A percentile compares a stretch with the other conserved stretches of the same genome.
These are phyloP conservation scores for Codiaeum variegatum DNA, from an alignment of 441 rosid species.

Conservation along the genomic window DNA sequence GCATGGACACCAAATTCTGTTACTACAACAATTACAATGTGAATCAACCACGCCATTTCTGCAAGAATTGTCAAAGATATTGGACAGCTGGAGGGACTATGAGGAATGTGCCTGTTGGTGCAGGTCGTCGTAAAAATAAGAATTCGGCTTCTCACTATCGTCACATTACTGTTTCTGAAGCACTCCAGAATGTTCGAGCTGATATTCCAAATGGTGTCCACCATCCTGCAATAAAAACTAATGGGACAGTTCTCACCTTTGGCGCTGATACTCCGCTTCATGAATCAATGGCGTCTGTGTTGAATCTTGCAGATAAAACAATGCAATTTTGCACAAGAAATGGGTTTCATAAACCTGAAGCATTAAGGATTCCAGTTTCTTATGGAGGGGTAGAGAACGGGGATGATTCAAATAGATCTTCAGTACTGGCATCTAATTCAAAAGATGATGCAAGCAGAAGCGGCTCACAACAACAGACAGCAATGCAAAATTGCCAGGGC, in stretches of 20 bases:
- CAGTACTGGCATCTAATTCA: slow-evolving; percentile 31
- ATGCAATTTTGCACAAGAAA: slow-evolving; percentile 39
- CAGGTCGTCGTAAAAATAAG: slow-evolving; percentile 63
- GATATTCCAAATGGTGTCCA: slow-evolving; percentile 55
- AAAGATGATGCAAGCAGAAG: slow-evolving; percentile 35
- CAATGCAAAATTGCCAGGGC: slow-evolving; percentile 31
- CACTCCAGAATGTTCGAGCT: slow-evolving; percentile 39
- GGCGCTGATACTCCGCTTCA: slow-evolving; percentile 68
- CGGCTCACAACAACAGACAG: slow-evolving; percentile 29
- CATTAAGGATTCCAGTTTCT: slow-evolving; percentile 32
- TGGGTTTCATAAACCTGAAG: slow-evolving; percentile 55
- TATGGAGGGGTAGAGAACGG: slow-evolving; percentile 31
- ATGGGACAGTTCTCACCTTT: slow-evolving; percentile 71
- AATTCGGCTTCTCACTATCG: slow-evolving; percentile 46
- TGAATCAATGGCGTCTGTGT: slow-evolving; percentile 74
- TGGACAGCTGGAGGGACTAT: slow-evolving; percentile 80
- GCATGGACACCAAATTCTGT: slow-evolving; percentile 67
- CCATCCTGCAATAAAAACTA: slow-evolving; percentile 46
- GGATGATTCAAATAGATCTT: slow-evolving; percentile 33
- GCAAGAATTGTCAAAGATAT: slow-evolving; percentile 76
- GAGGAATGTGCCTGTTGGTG: slow-evolving; percentile 77
- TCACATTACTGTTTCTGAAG: slow-evolving; percentile 45
- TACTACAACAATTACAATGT: slow-evolving; percentile 70
- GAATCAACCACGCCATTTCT: slow-evolving; percentile 69
- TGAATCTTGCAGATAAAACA: slow-evolving; percentile 70